These are phyloP conservation scores for Botrytis deweyae DNA, from an alignment of 2,329 filamentous ascomycete species.

Conservation along the genomic window DNA sequence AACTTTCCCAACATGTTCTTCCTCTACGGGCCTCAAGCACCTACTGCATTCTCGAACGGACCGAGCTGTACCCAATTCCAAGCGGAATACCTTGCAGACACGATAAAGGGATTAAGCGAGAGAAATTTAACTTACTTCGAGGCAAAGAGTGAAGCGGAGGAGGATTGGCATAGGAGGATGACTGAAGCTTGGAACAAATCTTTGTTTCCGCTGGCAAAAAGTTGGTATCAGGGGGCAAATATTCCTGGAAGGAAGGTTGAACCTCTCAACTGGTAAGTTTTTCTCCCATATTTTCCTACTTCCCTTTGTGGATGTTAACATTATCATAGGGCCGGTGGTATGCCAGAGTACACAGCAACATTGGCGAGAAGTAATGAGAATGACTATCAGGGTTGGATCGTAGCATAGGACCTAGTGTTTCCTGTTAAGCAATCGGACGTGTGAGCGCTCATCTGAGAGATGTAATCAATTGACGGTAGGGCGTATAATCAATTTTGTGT, in stretches of 20 bases:
- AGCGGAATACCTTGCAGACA: slow-evolving; percentile 42
- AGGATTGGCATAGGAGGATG: slow-evolving; percentile 39
- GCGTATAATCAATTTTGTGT: background rate
- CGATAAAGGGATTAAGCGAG: slow-evolving; percentile 38
- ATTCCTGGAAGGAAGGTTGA: slow-evolving; percentile 44
- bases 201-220: slow-evolving; percentile 40
- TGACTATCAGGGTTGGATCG: slow-evolving; percentile 22
- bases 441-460: background rate
- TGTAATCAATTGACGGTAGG: background rate
- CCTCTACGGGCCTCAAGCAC: slow-evolving; percentile 44
- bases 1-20: slow-evolving; percentile 52
- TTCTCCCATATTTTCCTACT: background rate
- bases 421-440: background rate
- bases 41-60: slow-evolving; percentile 43
- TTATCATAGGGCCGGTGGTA: slow-evolving; percentile 13
- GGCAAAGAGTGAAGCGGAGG: slow-evolving; percentile 37
- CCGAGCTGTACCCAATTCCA: slow-evolving; percentile 45
- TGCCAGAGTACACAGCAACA: slow-evolving; percentile 17
- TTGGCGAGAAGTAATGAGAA: slow-evolving; percentile 22
- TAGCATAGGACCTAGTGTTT: background rate
- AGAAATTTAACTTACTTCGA: slow-evolving; percentile 40
- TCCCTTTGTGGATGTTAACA: background rate
- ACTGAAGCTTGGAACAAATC: slow-evolving; percentile 36
- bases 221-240: slow-evolving; percentile 46
- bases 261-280: slow-evolving; percentile 38